Percentiles rank a stretch among this genome's conserved stretches.
These are phyloP conservation scores for Hypoxylon cercidicola DNA, from an alignment of 495 filamentous ascomycete species.

Conservation along the genomic window DNA sequence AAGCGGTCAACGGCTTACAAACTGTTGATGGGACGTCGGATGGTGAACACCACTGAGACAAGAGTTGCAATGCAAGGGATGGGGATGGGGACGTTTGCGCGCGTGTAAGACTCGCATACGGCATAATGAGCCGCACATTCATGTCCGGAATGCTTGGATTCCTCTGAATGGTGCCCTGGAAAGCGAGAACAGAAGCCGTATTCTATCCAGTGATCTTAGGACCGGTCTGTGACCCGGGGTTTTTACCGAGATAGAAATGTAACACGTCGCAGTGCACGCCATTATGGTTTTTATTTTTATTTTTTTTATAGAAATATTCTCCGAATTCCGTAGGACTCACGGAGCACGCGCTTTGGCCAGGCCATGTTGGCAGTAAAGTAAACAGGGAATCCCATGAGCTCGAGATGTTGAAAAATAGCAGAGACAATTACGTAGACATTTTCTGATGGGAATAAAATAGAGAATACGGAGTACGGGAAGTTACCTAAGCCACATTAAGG, in stretches of 20 bases:
- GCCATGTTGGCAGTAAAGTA: too few species aligned
- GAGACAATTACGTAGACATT: too few species aligned
- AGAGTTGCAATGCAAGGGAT: slow-evolving; percentile 25
- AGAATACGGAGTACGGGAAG: too few species aligned
- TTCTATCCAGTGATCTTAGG: slow-evolving; percentile 9
- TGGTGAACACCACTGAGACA: slow-evolving; percentile 1
- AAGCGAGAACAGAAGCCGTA: slow-evolving; percentile 14
- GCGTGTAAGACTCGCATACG: slow-evolving; percentile 27
- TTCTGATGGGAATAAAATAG: too few species aligned
- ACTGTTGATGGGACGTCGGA: slow-evolving; percentile 5
- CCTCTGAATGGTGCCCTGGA: slow-evolving; percentile 10
- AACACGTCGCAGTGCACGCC: not conserved
- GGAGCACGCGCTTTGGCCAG: not conserved
- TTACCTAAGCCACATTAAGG: not conserved
- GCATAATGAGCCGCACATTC: slow-evolving; percentile 27
- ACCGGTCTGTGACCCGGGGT: slow-evolving; percentile 2
- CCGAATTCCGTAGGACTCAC: slow-evolving; percentile 1
- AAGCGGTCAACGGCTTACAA: slow-evolving; percentile 38
- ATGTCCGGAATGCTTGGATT: slow-evolving; percentile 7
- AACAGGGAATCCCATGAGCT: too few species aligned
- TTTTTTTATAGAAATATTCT: not conserved
- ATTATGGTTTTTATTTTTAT: not conserved
- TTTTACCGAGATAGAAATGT: not conserved
- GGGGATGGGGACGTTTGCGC: too few species aligned
- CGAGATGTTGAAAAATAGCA: too few species aligned